Evolutionary conservation across 306 rosid genomes (phyloP), one percentile per base, ranked within the genome.

Genomic region (Fragaria vesca): DNA sequence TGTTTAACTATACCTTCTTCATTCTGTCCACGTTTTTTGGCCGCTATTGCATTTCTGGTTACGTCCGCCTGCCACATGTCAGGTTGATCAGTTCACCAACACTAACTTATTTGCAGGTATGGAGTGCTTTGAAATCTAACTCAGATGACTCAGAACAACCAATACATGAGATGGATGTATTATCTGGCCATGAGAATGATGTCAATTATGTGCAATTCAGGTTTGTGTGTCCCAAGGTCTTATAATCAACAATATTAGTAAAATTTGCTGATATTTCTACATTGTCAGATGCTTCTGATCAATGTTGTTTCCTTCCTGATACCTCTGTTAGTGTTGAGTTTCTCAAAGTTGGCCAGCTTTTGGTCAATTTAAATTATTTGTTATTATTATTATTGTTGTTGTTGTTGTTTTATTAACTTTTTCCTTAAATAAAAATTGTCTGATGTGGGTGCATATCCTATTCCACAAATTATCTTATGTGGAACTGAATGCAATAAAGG

Each of bases 151-250:
- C 86, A 55, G 93, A 88, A 74, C 89, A 81, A 79, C 91, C 93
- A 72, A 85, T 84, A 69, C 89, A 91, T 63, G 98, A 93, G 87
- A 78, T 91, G 86, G 98, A 93, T 85, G 78, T 86, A 81, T 87
- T 93, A 87, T 71, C 97, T 62, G 98, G 98, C 81, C 98, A 93
- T 34, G 98, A 91, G 85, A 87, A 93, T 79, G 98, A 93, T 75
- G 98, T 93, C 70, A 93, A 93, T 83, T 91, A 93, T 79, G 98
- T 93, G 71, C 98, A 93, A 69, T 93, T 93, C 85, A 91, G 98
- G 98, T 93, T 77, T 73, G 94, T 73, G 46, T 76, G 72, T 77
- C 81, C 18, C 8, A 28, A 43, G 42, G 32, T 74, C 70, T 45
- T 61, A 43, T 8, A 73, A 15, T 16, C 5, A 74, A 58, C 21